These are phyloP conservation scores for Rhododendron molle DNA, from an alignment of 148 eudicot species.

Conservation along the genomic window DNA sequence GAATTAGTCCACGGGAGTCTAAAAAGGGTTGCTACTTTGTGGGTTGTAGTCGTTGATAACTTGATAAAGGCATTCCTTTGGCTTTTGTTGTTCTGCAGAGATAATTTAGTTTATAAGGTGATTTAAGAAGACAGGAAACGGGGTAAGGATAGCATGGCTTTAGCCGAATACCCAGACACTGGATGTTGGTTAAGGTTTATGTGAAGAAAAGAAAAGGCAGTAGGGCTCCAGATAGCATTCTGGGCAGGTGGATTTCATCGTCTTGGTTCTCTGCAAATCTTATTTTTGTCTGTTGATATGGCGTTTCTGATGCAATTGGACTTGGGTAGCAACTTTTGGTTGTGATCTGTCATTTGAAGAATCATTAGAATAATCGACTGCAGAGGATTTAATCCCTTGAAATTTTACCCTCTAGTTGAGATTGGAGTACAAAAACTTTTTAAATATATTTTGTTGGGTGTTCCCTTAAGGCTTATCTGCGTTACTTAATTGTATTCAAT, in stretches of 20 bases:
- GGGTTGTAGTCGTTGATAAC: neutral
- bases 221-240: neutral
- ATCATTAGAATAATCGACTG: neutral
- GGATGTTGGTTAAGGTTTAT: neutral
- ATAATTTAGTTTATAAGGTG: neutral
- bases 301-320: neutral
- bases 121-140: neutral
- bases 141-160: neutral
- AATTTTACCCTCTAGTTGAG: neutral
- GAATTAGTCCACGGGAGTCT: neutral
- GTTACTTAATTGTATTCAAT: neutral
- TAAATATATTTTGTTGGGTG: neutral
- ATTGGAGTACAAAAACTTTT: neutral
- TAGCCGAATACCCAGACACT: no score
- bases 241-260: neutral
- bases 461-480: neutral
- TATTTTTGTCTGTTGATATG: neutral
- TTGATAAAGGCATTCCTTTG: neutral
- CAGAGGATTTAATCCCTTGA: neutral
- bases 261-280: neutral
- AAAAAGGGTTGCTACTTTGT: slow-evolving; percentile 5
- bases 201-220: slow-evolving; percentile 1
- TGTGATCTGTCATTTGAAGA: neutral
- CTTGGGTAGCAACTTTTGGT: neutral
- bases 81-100: neutral